These are phyloP conservation scores for Endotrypanum monterogeii DNA, from an alignment of 208 protist species.

Conservation along the genomic window DNA sequence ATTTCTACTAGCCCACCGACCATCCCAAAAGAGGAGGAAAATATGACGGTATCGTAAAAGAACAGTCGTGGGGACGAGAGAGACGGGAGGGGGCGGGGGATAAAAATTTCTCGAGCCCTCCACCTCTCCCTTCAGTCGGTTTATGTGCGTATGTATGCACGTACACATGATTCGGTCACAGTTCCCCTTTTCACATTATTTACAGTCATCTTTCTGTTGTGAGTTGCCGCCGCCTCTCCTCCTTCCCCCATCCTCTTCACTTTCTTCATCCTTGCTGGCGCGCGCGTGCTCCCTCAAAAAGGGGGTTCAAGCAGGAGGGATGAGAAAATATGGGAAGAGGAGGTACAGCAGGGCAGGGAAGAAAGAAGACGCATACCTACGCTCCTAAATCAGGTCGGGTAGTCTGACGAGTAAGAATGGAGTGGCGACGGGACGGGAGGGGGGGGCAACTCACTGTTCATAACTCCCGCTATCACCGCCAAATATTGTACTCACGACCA, in stretches of 20 bases:
- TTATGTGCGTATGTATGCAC: slow-evolving; percentile 1
- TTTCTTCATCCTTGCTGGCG: background rate
- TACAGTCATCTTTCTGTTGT: background rate
- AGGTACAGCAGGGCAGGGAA: no score
- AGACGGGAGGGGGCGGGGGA: background rate
- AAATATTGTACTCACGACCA: no score
- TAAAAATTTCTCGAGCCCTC: background rate
- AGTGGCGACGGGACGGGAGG: no score
- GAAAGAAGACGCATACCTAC: no score
- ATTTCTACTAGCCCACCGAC: slow-evolving; percentile 56
- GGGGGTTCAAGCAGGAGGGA: background rate
- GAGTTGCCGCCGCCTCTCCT: background rate
- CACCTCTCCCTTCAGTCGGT: background rate
- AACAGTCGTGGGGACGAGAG: background rate
- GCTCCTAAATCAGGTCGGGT: no score
- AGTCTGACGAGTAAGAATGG: no score
- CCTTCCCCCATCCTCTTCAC: background rate
- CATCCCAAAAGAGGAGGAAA: background rate
- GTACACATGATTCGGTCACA: slow-evolving; percentile 3
- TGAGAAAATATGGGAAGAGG: no score
- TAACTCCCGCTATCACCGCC: no score
- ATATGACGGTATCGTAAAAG: background rate
- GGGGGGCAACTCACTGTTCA: no score
- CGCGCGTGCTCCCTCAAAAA: background rate
- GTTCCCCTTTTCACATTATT: background rate